A percentile compares a stretch with the other conserved stretches of the same genome.
Conservation (phyloP, 2,329 filamentous ascomycete species). For the Nothomitra cinnamomea region DNA sequence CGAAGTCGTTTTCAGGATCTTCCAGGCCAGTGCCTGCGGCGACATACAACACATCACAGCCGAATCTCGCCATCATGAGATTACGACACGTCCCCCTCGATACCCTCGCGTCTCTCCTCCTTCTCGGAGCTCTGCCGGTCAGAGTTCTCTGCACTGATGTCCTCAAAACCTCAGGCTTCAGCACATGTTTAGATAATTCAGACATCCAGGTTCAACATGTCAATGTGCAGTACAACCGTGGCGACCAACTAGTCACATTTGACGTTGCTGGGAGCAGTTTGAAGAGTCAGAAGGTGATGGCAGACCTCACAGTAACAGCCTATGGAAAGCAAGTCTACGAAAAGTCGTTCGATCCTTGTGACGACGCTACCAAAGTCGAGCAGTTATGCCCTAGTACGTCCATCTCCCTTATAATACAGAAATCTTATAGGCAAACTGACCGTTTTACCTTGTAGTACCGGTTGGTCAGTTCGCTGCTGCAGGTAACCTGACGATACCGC, state of each 20-base stretch:
- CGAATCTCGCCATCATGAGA: not conserved
- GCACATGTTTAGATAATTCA: slow-evolving; percentile 44
- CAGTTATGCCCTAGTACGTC: slow-evolving; percentile 65
- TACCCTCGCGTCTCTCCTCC: slow-evolving; percentile 1
- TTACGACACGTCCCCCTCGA: not conserved
- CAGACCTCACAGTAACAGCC: slow-evolving; percentile 57
- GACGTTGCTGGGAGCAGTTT: slow-evolving; percentile 64
- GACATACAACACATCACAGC: too few species aligned
- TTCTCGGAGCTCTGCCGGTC: slow-evolving; percentile 9
- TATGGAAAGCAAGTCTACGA: slow-evolving; percentile 72
- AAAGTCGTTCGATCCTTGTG: slow-evolving; percentile 72
- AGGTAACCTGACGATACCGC: slow-evolving; percentile 55
- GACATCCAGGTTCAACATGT: slow-evolving; percentile 55
- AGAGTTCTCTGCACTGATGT: slow-evolving; percentile 49
- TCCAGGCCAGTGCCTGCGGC: not conserved
- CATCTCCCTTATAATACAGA: slow-evolving; percentile 8
- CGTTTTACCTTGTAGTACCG: slow-evolving; percentile 41
- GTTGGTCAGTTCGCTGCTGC: slow-evolving; percentile 54
- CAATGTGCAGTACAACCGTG: slow-evolving; percentile 63
- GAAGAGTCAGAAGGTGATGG: slow-evolving; percentile 63
- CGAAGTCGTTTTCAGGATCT: not conserved
- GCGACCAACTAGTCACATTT: slow-evolving; percentile 57
- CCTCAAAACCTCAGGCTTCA: slow-evolving; percentile 67
- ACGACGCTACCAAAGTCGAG: slow-evolving; percentile 43
- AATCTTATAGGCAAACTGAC: not conserved